Conservation (phyloP, 2,329 filamentous ascomycete species). For the Metarhizium album region DNA sequence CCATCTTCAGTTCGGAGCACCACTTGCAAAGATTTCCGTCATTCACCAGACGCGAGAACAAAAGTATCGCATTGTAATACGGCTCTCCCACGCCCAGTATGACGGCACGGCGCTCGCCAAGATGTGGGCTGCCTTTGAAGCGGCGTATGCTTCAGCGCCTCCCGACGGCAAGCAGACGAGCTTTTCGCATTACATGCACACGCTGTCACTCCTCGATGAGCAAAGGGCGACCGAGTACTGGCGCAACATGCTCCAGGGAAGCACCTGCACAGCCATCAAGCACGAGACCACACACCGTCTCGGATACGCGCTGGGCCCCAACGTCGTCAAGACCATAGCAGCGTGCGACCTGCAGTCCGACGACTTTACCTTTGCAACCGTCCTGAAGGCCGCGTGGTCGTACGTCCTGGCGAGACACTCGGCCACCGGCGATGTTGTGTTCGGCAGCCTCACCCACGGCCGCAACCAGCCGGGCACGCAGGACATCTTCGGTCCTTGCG, state of each 20-base stretch:
- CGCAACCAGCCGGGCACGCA: conserved; percentile 5
- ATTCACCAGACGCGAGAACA: neutral
- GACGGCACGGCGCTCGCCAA: conserved; percentile 3
- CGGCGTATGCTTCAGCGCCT: neutral
- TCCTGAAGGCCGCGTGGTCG: conserved; percentile 1
- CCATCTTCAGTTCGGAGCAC: neutral
- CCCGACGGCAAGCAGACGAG: neutral
- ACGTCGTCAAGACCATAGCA: neutral
- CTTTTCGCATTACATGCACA: neutral
- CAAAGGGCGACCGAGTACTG: neutral
- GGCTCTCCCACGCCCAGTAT: conserved; percentile 3
- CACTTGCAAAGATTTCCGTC: neutral
- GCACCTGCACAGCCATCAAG: conserved; percentile 1
- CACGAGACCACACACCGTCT: conserved; percentile 1
- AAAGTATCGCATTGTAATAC: neutral
- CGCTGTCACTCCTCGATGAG: neutral
- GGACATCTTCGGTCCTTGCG: conserved; percentile 1
- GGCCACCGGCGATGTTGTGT: conserved; percentile 1
- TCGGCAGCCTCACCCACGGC: conserved; percentile 2
- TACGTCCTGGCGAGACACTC: conserved; percentile 1
- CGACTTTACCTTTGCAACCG: conserved; percentile 1
- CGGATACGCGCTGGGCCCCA: conserved; percentile 1
- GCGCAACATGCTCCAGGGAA: conserved; percentile 1
- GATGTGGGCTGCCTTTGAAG: conserved; percentile 3
- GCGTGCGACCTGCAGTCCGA: neutral